These are phyloP conservation scores for Neurospora pannonica DNA, from an alignment of 495 filamentous ascomycete genomes.

Conservation along the genomic window DNA sequence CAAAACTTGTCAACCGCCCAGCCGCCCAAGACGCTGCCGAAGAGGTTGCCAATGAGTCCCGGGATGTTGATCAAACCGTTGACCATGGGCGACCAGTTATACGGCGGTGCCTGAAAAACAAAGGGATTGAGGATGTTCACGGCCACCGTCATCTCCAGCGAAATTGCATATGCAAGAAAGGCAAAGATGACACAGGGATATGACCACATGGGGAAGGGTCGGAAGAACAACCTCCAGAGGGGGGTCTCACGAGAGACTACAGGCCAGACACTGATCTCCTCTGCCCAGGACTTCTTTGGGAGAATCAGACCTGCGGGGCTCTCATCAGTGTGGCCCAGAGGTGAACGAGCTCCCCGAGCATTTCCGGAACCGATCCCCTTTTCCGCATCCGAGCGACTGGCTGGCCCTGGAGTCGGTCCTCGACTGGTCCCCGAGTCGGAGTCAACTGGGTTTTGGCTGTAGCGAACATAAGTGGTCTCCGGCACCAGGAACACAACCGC, in stretches of 20 bases:
- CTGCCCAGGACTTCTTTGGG: constrained; percentile 17
- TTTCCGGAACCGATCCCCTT: neutral
- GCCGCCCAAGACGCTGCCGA: constrained; percentile 32
- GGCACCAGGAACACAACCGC: constrained; percentile 28
- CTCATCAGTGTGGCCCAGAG: neutral
- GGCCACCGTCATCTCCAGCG: constrained; percentile 47
- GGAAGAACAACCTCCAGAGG: constrained; percentile 20
- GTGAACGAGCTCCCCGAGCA: neutral
- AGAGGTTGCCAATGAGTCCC: constrained; percentile 37
- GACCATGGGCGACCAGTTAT: constrained; percentile 46
- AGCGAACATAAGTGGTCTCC: constrained; percentile 30
- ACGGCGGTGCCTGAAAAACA: constrained; percentile 54
- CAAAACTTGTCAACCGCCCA: constrained; percentile 37
- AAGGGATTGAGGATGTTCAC: constrained; percentile 58
- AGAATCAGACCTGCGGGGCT: neutral
- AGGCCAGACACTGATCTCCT: constrained; percentile 22
- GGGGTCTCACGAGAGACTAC: constrained; percentile 14
- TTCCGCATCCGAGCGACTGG: neutral
- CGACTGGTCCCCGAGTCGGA: neutral
- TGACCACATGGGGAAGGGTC: constrained; percentile 30
- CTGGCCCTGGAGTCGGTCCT: neutral
- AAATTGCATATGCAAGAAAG: constrained; percentile 33
- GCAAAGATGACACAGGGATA: constrained; percentile 35
- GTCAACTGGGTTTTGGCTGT: constrained; percentile 4
- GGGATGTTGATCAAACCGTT: constrained; percentile 49